These are phyloP conservation scores for Zasmidium citrigriseum DNA, from an alignment of 2,329 filamentous ascomycete genomes.

Conservation along the genomic window DNA sequence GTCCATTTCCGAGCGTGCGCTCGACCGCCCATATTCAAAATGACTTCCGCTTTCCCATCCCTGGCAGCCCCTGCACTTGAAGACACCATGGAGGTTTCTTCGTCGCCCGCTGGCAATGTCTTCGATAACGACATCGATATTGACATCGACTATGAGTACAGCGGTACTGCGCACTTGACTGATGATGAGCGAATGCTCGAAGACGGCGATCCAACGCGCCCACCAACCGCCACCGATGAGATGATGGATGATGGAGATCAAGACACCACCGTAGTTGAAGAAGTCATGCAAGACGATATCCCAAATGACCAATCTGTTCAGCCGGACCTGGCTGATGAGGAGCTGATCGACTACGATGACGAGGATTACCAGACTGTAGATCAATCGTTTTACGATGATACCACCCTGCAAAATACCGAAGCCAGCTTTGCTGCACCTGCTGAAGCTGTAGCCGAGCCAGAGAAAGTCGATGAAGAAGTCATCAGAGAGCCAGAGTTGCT, in stretches of 20 bases:
- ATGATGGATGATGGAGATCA: slow-evolving; percentile 34
- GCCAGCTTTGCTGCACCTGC: slow-evolving; percentile 6
- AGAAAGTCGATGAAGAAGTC: slow-evolving; percentile 22
- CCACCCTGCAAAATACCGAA: slow-evolving; percentile 5
- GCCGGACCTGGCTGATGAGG: slow-evolving; percentile 30
- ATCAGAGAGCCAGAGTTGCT: slow-evolving; percentile 15
- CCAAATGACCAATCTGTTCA: slow-evolving; percentile 12
- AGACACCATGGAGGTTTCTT: slow-evolving; percentile 60
- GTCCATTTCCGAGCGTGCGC: slow-evolving; percentile 7
- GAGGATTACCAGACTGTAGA: slow-evolving; percentile 25
- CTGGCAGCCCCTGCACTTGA: slow-evolving; percentile 34
- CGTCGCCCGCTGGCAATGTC: slow-evolving; percentile 40
- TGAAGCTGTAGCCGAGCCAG: slow-evolving; percentile 8
- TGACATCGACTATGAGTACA: slow-evolving; percentile 53
- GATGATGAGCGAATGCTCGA: slow-evolving; percentile 61
- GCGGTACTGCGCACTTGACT: slow-evolving; percentile 28
- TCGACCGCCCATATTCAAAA: slow-evolving; percentile 13
- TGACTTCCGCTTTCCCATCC: slow-evolving; percentile 30
- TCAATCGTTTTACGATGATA: neutral
- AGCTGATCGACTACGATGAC: slow-evolving; percentile 41
- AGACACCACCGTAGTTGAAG: slow-evolving; percentile 26
- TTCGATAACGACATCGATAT: slow-evolving; percentile 43
- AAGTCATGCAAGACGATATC: slow-evolving; percentile 34
- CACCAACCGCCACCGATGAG: slow-evolving; percentile 36
- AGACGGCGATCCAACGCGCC: slow-evolving; percentile 50